Evolutionary conservation across 352 stramenopile species (phyloP), one percentile per base, ranked within the genome.

Genomic region (Globisporangium radiosum): DNA sequence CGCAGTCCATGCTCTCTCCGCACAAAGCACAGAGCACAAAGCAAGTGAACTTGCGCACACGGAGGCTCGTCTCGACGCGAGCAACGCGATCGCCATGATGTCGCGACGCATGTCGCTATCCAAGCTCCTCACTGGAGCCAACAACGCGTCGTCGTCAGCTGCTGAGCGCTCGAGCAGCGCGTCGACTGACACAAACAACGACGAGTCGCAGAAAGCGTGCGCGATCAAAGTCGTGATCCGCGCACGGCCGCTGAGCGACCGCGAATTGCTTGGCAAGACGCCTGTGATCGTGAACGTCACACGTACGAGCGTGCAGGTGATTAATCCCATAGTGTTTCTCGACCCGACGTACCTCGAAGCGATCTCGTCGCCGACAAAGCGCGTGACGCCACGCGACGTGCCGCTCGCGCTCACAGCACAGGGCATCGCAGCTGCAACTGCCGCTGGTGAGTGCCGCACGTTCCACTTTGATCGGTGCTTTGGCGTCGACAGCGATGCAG

Each of bases 401-500:
- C 63, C 70, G 0, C 57, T 76, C 8, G 38, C 73, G 11, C 57
- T 89, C 15, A 72, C 49, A 7, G 19, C 62, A 0, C 67, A 70
- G 7, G 72, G 58, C 0, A 50, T 88, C 5, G 54, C 64, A 1
- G 72, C 77, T 0, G 78, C 81, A 2, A 66, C 56, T 2, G 62
- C 65, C 0, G 73, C 71, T 2, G 77, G 77, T 9, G 76, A 87
- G 56, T 88, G 73, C 53, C 79, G 80, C 15, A 72, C 65, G 5
- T 93, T 93, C 70, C 70, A 87, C 54, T 93, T 92, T 56, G 84
- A 93, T 49, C 78, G 78, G 7, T 93, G 81, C 60, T 92, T 90
- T 60, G 80, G 81, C 4, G 68, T 81, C 2, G 57, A 75, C 36
- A 72, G 71, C 33, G 25, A 33, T 33, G 56, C 64, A 13, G 65